These are phyloP conservation scores for Colletotrichum abscissum DNA, from an alignment of 2,329 filamentous ascomycete species.

Conservation along the genomic window DNA sequence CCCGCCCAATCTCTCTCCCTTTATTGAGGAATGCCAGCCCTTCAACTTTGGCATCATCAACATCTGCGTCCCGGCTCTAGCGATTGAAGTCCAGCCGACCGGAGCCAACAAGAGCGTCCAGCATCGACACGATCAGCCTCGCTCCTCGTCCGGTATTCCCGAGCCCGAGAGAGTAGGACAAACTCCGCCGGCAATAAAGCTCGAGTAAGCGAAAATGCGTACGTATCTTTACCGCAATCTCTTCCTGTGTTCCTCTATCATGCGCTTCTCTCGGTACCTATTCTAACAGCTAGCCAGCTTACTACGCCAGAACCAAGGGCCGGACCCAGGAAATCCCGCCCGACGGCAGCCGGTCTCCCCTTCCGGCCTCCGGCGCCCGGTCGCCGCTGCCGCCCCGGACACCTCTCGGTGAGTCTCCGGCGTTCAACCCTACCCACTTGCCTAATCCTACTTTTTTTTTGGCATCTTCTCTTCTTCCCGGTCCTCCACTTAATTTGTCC, in stretches of 20 bases:
- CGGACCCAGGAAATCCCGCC: conserved; percentile 33
- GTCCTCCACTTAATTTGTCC: background rate
- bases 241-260: background rate
- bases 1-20: background rate
- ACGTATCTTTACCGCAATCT: background rate
- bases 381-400: conserved; percentile 32
- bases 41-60: background rate
- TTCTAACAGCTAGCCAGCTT: conserved; percentile 13
- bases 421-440: conserved; percentile 12
- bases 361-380: conserved; percentile 26
- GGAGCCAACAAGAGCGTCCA: background rate
- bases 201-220: background rate
- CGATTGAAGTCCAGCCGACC: background rate
- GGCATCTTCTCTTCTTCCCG: background rate
- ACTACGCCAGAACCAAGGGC: conserved; percentile 34
- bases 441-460: background rate
- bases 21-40: conserved; percentile 2
- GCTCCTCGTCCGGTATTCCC: background rate
- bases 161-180: background rate
- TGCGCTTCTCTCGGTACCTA: background rate
- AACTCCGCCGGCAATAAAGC: background rate
- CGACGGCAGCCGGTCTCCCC: conserved; percentile 29
- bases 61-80: background rate
- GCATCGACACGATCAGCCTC: background rate
- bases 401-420: conserved; percentile 24